Evolutionary conservation across 768 basidiomycete species (phyloP), one percentile per base, ranked within the genome.

Genomic region (Solioccasus polychromus): DNA sequence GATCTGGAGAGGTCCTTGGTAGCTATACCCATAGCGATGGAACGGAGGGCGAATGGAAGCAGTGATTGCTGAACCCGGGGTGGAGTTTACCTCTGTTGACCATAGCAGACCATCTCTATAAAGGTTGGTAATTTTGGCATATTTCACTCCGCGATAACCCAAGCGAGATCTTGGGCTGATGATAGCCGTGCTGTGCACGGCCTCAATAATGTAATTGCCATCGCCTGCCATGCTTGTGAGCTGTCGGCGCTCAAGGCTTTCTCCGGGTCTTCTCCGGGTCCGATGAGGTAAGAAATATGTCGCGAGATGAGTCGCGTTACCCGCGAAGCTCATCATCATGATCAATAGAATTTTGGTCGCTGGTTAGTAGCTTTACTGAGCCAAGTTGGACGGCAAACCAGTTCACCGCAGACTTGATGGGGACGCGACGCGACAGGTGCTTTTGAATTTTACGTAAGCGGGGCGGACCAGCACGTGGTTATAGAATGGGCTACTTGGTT

Each of bases 1-100:
- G 82, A 74, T n/a, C 85, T 42, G 2, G 63, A 54, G 42, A 66
- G 51, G 41, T 59, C 55, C 37, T 60, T 64, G 17, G 51, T 51
- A 20, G 59, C 46, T 14, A 66, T 44, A 35, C 64, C 64, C 60
- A 62, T 66, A 15, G 49, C 41, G 24, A 51, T 53, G 10, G 53
- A 47, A 30, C n/a, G 50, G 30, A 53, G 50, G 35, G 51, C 25
- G 26, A 35, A 44, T 31, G 30, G 36, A 42, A 29, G 35, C 19
- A 44, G 50, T 22, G 25, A 42, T 29, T 44, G n/a, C n/a, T n/a
- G n/a, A n/a, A n/a, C 30, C 39, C 43, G 44, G 35, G 24, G 20
- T 22, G 14, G 49, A 52, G 47, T 54, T 55, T 47, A 28, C 26
- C 32, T 14, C 36, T 30, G 59, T 28, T 59, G 59, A 55, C n/a